A percentile compares a stretch with the other conserved stretches of the same genome.
Evolutionary conservation across 345 rosid genomes (phyloP).

Genomic region (Streptanthus diversifolius): DNA sequence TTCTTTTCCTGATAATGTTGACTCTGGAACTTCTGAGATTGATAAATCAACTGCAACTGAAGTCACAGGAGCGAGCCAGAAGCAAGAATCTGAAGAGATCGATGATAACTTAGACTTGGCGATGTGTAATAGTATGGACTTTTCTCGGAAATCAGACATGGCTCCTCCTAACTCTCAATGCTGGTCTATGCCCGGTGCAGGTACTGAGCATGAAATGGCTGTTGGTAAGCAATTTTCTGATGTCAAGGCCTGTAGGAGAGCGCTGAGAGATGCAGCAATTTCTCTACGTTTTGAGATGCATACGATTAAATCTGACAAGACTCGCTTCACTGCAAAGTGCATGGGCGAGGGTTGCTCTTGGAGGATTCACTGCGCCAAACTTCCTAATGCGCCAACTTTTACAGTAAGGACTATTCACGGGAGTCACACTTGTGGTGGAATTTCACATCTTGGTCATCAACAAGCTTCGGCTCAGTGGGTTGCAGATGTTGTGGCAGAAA

Average conservation of each 20-base stretch:
- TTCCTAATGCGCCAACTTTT: conserved; percentile 74
- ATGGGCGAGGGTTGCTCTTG: conserved; percentile 80
- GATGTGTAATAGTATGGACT: conserved; percentile 44
- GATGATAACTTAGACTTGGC: conserved; percentile 37
- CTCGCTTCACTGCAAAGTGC: conserved; percentile 91
- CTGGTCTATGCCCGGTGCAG: conserved; percentile 27
- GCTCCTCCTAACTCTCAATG: conserved; percentile 42
- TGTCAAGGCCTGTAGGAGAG: conserved; percentile 86
- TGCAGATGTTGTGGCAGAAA: conserved; percentile 71
- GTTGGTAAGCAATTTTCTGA: conserved; percentile 89
- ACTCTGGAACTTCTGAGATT: conserved; percentile 14
- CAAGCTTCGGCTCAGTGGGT: conserved; percentile 98
- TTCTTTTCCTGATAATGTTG: conserved; percentile 9
- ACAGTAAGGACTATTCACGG: conserved; percentile 78
- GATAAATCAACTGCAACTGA: neutral
- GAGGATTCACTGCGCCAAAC: conserved; percentile 91
- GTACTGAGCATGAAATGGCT: conserved; percentile 45
- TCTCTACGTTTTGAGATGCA: conserved; percentile 87
- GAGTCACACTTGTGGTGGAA: conserved; percentile 75
- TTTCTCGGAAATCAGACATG: conserved; percentile 32
- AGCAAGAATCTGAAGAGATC: conserved; percentile 21
- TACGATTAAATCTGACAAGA: conserved; percentile 82
- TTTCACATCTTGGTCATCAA: conserved; percentile 86
- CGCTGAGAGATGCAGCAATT: conserved; percentile 79
- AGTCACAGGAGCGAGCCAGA: neutral